Evolutionary conservation across 208 protist genomes (phyloP), one percentile per base, ranked within the genome.

Genomic region (Trypanosoma cruzi): DNA sequence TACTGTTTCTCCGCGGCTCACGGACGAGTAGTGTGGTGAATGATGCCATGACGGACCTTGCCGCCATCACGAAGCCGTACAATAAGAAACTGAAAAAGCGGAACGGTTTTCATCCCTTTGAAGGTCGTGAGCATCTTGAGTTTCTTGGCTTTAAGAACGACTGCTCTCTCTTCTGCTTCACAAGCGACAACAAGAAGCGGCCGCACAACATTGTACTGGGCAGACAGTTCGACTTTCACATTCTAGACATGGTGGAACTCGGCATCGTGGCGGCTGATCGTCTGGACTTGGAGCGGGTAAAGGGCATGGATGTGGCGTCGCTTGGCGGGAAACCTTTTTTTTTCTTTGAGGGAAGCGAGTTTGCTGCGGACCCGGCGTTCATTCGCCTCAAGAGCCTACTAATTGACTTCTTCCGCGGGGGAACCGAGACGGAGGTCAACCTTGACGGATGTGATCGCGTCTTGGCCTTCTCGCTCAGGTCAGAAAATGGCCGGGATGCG

Each of bases 141-240:
- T 95, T 96, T 64, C 75, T 95, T 40, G 86, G 89, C 32, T 96
- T 95, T 74, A 97, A 97, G 69, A 97, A 97, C 68, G 92, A 97
- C 79, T 95, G 86, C 81, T 95, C 88, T 0, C 79, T 97, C 24
- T 96, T 97, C 61, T 91, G 83, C 71, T 95, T 97, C 62, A 83
- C 85, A 0, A 86, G 77, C 4, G 79, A 93, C 77, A 93, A 77
- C 76, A 95, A 97, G 73, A 97, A 97, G 75, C 81, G 92, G 4
- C 92, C 92, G 22, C 84, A 97, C 74, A 96, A 96, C 73, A 31
- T 97, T 32, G 93, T 86, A 3, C 31, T 97, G 14, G 92, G 92
- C 4, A 72, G 92, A 0, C 86, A 91, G 59, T 97, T 97, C 57
- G 88, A 97, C 75, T 97, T 94, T 46, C 89, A 96, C 64, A 54